These are phyloP conservation scores for Phaeomoniella chlamydospora DNA, from an alignment of 2,329 filamentous ascomycete genomes.

Conservation along the genomic window DNA sequence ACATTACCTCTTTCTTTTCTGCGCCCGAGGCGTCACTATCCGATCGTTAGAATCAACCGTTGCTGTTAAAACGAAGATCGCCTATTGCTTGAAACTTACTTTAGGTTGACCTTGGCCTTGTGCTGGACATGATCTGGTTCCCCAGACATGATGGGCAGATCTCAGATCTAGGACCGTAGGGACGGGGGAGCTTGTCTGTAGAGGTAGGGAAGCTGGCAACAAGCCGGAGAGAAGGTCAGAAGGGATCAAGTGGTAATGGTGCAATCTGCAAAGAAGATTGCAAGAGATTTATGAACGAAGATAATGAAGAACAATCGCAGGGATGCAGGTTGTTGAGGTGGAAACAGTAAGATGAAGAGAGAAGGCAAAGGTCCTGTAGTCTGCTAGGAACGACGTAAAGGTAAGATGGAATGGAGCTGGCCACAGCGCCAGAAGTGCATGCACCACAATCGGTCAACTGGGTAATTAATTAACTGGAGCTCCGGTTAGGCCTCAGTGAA, in stretches of 20 bases:
- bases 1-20: slow-evolving; percentile 66
- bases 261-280: neutral
- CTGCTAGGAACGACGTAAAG: no score
- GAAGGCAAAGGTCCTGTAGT: no score
- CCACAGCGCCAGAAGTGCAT: no score
- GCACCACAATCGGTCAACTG: no score
- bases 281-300: neutral
- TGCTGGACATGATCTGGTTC: slow-evolving; percentile 47
- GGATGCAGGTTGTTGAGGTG: no score
- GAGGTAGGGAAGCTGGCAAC: no score
- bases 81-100: no score
- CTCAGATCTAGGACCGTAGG: no score
- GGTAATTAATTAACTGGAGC: no score
- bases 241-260: neutral
- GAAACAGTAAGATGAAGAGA: no score
- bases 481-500: neutral
- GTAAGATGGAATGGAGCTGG: neutral
- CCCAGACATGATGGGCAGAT: slow-evolving; percentile 49
- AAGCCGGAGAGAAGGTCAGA: slow-evolving; percentile 1
- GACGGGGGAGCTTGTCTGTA: slow-evolving; percentile 1
- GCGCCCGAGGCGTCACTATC: slow-evolving; percentile 75
- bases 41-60: slow-evolving; percentile 4
- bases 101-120: slow-evolving; percentile 73
- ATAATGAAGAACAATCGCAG: slow-evolving; percentile 1
- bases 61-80: slow-evolving; percentile 7